Percentiles rank a stretch among this genome's conserved stretches.
These are phyloP conservation scores for Podospora didyma DNA, from an alignment of 495 filamentous ascomycete species.

Conservation along the genomic window DNA sequence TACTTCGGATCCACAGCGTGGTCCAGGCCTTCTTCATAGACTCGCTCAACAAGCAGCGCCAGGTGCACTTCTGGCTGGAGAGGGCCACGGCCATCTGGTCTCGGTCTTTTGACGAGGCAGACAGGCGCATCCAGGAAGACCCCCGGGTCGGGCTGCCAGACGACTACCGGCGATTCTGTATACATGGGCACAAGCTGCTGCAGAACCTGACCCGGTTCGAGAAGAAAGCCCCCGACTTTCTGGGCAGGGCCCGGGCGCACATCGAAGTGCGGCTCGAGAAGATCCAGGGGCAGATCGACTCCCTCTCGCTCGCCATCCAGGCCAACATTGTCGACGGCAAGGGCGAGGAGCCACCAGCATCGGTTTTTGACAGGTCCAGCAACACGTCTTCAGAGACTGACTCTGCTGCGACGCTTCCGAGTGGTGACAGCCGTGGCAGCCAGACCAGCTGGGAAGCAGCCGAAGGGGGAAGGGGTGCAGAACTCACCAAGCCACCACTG, in stretches of 20 bases:
- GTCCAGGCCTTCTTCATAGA: conserved; percentile 78
- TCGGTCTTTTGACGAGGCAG: conserved; percentile 58
- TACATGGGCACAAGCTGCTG: conserved; percentile 59
- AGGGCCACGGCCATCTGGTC: conserved; percentile 58
- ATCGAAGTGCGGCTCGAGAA: conserved; percentile 46
- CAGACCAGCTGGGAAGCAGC: conserved; percentile 21
- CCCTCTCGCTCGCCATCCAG: conserved; percentile 47
- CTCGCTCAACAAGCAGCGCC: conserved; percentile 54
- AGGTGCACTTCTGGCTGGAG: conserved; percentile 61
- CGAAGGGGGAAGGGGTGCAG: background rate
- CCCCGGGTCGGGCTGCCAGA: conserved; percentile 58
- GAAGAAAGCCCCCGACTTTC: conserved; percentile 29
- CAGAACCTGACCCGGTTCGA: conserved; percentile 44
- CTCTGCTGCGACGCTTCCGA: conserved; percentile 29
- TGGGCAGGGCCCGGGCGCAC: conserved; percentile 36
- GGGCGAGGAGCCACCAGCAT: conserved; percentile 47
- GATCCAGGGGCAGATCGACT: conserved; percentile 57
- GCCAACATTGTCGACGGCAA: conserved; percentile 33
- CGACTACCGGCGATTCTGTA: conserved; percentile 67
- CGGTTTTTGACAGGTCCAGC: conserved; percentile 70
- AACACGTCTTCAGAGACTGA: conserved; percentile 60
- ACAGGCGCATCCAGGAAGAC: conserved; percentile 52
- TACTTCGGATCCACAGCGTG: conserved; percentile 72
- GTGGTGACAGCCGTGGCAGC: conserved; percentile 28
- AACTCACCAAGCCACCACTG: conserved; percentile 5